phyloP scores from a whole-genome alignment of 495 filamentous ascomycete genomes.

The Apodospora peruviana region DNA sequence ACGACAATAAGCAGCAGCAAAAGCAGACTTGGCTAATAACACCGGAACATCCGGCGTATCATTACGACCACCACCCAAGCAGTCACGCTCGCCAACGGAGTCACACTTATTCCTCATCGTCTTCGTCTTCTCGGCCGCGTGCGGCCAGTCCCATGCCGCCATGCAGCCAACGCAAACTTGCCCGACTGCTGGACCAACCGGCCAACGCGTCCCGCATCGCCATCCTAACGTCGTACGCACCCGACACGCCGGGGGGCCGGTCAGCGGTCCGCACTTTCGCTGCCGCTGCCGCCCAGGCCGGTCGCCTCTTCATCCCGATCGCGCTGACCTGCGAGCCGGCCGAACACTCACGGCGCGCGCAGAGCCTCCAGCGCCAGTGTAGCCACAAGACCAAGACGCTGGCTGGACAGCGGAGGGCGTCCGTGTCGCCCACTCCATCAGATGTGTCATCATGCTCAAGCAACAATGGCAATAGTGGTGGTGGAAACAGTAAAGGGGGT shows the following conservation, averaged over 20 bases:
- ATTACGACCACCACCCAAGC: too few relatives aligned
- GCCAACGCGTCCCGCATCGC: slow-evolving; percentile 10
- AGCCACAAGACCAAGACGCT: slow-evolving; percentile 8
- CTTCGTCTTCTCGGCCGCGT: neutral
- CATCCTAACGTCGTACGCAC: slow-evolving; percentile 14
- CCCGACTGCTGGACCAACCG: slow-evolving; percentile 11
- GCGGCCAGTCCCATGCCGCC: neutral
- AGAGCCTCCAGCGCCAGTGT: slow-evolving; percentile 14
- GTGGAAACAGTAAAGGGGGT: neutral
- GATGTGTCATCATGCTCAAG: too few relatives aligned
- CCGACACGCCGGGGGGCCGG: slow-evolving; percentile 15
- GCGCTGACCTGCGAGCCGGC: slow-evolving; percentile 12
- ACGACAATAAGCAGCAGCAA: neutral
- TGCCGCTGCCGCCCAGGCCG: slow-evolving; percentile 9
- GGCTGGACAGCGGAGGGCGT: neutral
- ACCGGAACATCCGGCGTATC: slow-evolving; percentile 16
- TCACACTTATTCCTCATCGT: too few relatives aligned
- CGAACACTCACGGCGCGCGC: slow-evolving; percentile 7
- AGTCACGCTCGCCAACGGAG: too few relatives aligned
- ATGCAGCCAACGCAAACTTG: slow-evolving; percentile 13
- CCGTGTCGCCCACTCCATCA: neutral
- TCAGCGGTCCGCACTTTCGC: slow-evolving; percentile 10
- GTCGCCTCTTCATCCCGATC: slow-evolving; percentile 16
- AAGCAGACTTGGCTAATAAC: slow-evolving; percentile 12
- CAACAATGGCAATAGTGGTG: too few relatives aligned